phyloP scores from a whole-genome alignment of 495 filamentous ascomycete species.

The Thermochaetoides thermophila region DNA sequence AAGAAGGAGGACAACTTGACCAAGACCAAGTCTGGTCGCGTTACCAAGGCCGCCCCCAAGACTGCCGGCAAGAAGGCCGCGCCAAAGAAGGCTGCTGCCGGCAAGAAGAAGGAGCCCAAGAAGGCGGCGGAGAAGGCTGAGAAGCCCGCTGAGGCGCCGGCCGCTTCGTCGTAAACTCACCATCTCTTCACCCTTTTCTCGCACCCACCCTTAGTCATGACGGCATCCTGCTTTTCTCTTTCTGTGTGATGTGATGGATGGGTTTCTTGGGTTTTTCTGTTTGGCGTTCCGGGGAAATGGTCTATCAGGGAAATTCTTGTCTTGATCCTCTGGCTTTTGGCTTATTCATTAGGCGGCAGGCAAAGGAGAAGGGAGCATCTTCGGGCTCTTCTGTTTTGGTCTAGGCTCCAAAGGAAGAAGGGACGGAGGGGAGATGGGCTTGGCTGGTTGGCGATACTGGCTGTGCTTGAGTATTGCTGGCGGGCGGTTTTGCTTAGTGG shows the following conservation, averaged over 20 bases:
- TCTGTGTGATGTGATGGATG: conserved; percentile 8
- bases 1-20: conserved; percentile 54
- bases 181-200: conserved; percentile 5
- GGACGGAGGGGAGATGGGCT: no score
- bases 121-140: conserved; percentile 35
- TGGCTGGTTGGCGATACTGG: no score
- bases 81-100: conserved; percentile 45
- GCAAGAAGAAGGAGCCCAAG: conserved; percentile 53
- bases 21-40: conserved; percentile 86
- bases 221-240: conserved; percentile 11
- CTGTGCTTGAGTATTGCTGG: no score
- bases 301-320: conserved; percentile 1
- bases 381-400: no score
- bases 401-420: no score
- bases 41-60: conserved; percentile 53
- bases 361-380: no score
- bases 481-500: no score
- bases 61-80: conserved; percentile 49
- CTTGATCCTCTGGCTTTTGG: conserved; percentile 1
- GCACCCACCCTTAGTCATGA: no score
- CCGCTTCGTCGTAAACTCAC: conserved; percentile 7
- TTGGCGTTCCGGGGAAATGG: conserved; percentile 10
- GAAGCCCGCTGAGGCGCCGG: conserved; percentile 26
- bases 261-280: conserved; percentile 7
- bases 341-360: no score